phyloP scores from a whole-genome alignment of 805 yeast species.

The Pichia manshurica region DNA sequence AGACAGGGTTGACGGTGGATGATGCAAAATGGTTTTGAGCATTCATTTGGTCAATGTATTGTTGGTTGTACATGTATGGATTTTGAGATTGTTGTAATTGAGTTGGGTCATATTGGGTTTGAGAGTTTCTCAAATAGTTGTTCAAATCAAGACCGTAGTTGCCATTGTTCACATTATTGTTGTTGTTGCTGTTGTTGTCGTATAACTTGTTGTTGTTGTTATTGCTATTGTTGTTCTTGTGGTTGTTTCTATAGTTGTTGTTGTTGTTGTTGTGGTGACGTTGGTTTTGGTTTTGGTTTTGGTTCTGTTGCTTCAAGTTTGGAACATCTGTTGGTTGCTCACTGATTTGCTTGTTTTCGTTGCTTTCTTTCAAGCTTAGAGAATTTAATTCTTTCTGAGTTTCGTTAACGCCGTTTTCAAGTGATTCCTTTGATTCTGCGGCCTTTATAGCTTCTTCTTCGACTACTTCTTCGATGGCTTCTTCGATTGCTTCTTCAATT shows the following conservation, averaged over 20 bases:
- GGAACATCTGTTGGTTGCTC: constrained; percentile 9
- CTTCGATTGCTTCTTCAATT: constrained; percentile 12
- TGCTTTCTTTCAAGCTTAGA: constrained; percentile 4
- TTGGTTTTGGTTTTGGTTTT: constrained; percentile 21
- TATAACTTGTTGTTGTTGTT: constrained; percentile 19
- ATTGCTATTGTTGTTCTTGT: constrained; percentile 19
- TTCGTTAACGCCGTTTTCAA: constrained; percentile 7
- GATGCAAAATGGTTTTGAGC: constrained; percentile 14
- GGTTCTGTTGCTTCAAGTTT: constrained; percentile 10
- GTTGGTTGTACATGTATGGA: constrained; percentile 15
- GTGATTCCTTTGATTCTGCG: constrained; percentile 1
- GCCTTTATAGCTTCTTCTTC: constrained; percentile 12
- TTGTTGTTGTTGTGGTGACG: constrained; percentile 16
- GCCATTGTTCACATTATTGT: constrained; percentile 16
- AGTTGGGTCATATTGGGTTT: constrained; percentile 22
- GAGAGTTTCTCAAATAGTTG: constrained; percentile 23
- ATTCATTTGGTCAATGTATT: constrained; percentile 22
- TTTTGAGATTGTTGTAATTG: constrained; percentile 21
- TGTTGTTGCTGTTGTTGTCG: constrained; percentile 18
- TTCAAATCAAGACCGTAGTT: constrained; percentile 22
- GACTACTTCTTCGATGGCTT: constrained; percentile 29
- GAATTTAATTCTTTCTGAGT: constrained; percentile 12
- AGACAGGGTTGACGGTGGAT: constrained; percentile 4
- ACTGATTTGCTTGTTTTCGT: constrained; percentile 10
- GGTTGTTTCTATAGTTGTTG: constrained; percentile 20